phyloP scores from a whole-genome alignment of 257 asterid genomes.

The Leptodermis oblonga region DNA sequence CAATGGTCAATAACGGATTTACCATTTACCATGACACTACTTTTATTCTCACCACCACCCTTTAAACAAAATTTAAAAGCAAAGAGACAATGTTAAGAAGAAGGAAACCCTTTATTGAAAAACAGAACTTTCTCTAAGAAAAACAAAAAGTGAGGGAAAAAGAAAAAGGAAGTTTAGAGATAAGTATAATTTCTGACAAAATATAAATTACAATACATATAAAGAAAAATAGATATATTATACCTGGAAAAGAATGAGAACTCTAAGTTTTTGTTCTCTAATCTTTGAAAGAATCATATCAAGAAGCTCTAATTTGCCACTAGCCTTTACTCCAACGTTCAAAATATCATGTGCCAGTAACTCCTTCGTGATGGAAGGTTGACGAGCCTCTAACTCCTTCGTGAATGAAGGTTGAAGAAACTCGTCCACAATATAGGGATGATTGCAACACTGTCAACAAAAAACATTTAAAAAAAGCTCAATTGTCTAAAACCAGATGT shows the following conservation, averaged over 20 bases:
- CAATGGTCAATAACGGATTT: background rate
- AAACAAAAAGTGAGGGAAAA: background rate
- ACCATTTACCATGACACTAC: background rate
- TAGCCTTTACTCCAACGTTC: slow-evolving; percentile 68
- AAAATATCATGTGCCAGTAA: slow-evolving; percentile 39
- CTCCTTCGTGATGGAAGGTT: slow-evolving; percentile 40
- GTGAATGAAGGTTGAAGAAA: slow-evolving; percentile 43
- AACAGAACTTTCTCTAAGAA: background rate
- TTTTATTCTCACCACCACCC: background rate
- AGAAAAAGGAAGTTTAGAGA: background rate
- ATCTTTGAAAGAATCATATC: slow-evolving; percentile 65
- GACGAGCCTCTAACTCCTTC: too few species aligned
- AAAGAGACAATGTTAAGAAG: background rate
- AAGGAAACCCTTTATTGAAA: background rate
- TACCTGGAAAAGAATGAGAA: slow-evolving; percentile 83
- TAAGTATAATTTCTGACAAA: slow-evolving; percentile 1
- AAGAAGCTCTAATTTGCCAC: slow-evolving; percentile 82
- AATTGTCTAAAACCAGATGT: background rate
- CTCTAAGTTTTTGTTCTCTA: slow-evolving; percentile 46
- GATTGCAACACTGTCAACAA: slow-evolving; percentile 73
- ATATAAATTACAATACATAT: slow-evolving; percentile 1
- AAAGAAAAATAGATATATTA: slow-evolving; percentile 6
- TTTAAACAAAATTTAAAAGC: background rate
- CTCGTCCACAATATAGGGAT: slow-evolving; percentile 68
- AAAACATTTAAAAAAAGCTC: slow-evolving; percentile 6